Base-by-base conservation (phyloP, 2,329 filamentous ascomycete species). In the Elsinoe fawcettii region DNA sequence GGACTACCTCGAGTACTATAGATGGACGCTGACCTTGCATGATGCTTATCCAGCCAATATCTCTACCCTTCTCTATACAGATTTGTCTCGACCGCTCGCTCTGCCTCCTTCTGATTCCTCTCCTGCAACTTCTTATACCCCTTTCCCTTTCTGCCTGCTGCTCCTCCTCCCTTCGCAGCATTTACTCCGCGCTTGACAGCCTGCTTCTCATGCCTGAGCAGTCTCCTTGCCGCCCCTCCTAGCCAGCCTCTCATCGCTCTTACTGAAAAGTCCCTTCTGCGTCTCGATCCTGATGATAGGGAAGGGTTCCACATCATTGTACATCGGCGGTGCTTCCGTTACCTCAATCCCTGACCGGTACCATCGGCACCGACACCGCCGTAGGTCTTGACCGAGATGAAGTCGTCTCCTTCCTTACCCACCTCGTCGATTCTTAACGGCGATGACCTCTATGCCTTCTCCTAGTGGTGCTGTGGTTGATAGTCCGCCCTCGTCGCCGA, bases 231-330 rank as follows among this genome's bases (percentile, higher is more conserved):
- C 23, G 60, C 47, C 6, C 57, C 57, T 12, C 63, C 46, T 18
- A n/a, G 62, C 63, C 37, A 53, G 34, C 22, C 41, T 51, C 51
- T 60, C 56, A 47, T 65, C 61, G 3, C 49, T 56, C 43, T 60
- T 60, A n/a, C 25, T 56, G 27, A 60, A 63, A 1, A 41, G 27
- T 1, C 58, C 59, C 2, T 22, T 30, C 11, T 37, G 55, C 23
- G 54, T 43, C 27, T 53, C 37, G 1, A 61, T 51, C 6, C 46
- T 44, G 2, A 65, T 32, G 1, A 62, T 39, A 3, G 62, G 60
- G 14, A 63, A 58, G 14, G 53, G 25, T n/a, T 57, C 46, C 1
- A 60, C 16, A 5, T 57, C 60, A 20, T 58, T 51, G 46, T 51
- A 51, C 46, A 51, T 30, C 16, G 46, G 46, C 7, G 46, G 25